Percentiles rank a stretch among this genome's conserved stretches.
Conservation (phyloP, 2,329 filamentous ascomycete genomes). For the Colletotrichum noveboracense region DNA sequence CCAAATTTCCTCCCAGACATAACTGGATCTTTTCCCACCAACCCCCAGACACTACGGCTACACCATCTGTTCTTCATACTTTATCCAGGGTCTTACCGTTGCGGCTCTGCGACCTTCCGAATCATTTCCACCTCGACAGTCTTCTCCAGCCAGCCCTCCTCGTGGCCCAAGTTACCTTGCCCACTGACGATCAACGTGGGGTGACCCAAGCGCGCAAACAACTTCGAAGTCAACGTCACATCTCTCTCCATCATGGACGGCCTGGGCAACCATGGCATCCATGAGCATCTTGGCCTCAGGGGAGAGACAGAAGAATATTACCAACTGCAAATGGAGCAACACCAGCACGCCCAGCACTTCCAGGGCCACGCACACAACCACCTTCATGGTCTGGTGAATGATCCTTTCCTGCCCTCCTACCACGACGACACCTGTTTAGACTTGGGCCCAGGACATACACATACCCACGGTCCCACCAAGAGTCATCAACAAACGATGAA, state of each 20-base stretch:
- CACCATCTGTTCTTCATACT: background rate
- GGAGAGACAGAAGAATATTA: background rate
- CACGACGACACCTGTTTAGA: constrained; percentile 39
- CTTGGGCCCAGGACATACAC: constrained; percentile 7
- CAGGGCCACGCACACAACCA: background rate
- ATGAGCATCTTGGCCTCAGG: background rate
- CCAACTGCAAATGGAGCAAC: background rate
- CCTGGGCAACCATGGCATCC: constrained; percentile 10
- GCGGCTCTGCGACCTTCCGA: constrained; percentile 6
- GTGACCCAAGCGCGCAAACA: background rate
- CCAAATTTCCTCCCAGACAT: background rate
- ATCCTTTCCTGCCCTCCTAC: background rate
- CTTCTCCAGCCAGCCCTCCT: background rate
- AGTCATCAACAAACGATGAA: background rate
- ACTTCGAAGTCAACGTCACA: background rate
- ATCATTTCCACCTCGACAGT: background rate
- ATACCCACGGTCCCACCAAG: background rate
- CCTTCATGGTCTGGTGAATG: background rate
- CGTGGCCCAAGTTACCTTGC: background rate
- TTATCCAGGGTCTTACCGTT: constrained; percentile 1
- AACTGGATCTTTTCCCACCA: background rate
- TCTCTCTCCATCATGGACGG: constrained; percentile 25
- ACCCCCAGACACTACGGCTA: background rate
- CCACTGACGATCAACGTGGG: background rate
- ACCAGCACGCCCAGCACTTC: background rate